Evolutionary conservation across 768 basidiomycete genomes (phyloP).

Genomic region (Mycena metata): DNA sequence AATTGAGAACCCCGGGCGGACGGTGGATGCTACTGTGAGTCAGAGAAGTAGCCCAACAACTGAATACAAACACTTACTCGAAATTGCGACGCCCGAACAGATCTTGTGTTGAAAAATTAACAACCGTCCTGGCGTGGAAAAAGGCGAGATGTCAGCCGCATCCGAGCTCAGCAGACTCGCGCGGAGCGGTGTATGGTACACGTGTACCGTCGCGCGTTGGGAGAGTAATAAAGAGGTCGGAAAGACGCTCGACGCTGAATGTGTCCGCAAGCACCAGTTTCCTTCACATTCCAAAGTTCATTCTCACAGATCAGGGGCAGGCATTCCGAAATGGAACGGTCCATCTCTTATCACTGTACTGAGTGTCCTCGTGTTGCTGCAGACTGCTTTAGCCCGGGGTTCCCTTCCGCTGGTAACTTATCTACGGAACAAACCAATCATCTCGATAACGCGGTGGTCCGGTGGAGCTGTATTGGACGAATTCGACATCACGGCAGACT

Average conservation of each 20-base stretch:
- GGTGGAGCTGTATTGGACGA: neutral
- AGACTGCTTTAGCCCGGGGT: too few species aligned
- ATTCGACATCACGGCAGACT: conserved; percentile 5
- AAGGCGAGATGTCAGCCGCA: conserved; percentile 82
- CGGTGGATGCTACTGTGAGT: too few species aligned
- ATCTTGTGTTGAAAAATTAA: too few species aligned
- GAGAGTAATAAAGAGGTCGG: conserved; percentile 77
- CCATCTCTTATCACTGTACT: too few species aligned
- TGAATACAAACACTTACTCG: too few species aligned
- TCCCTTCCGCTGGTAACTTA: conserved; percentile 2
- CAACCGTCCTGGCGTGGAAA: conserved; percentile 78
- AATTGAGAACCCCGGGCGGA: too few species aligned
- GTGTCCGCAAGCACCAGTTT: conserved; percentile 62
- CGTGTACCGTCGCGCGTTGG: conserved; percentile 77
- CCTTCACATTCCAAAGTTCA: too few species aligned
- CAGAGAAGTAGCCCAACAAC: too few species aligned
- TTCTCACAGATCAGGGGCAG: too few species aligned
- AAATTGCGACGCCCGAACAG: too few species aligned
- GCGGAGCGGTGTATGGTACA: conserved; percentile 58
- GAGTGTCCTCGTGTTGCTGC: too few species aligned
- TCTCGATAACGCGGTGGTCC: neutral
- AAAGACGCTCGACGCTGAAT: conserved; percentile 67
- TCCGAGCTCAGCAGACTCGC: conserved; percentile 57
- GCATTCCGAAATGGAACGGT: too few species aligned
- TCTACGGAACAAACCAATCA: conserved; percentile 2